These are phyloP conservation scores for Pythium diclinum DNA, from an alignment of 352 stramenopile species.

Conservation along the genomic window DNA sequence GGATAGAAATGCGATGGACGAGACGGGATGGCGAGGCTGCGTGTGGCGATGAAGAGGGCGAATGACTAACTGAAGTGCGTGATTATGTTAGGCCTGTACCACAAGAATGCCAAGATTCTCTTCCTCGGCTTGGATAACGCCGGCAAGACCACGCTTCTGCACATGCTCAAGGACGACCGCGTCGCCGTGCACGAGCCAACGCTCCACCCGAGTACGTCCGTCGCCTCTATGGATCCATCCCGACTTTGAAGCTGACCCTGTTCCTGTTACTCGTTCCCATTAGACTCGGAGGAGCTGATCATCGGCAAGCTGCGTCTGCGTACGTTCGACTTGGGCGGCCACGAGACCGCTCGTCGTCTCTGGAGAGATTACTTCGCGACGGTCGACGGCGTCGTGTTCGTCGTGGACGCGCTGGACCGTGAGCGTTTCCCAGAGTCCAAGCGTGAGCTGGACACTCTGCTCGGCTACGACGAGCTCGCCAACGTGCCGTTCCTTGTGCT, in stretches of 20 bases:
- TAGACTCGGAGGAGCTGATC: slow-evolving; percentile 90
- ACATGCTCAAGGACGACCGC: slow-evolving; percentile 99
- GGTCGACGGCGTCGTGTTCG: slow-evolving; percentile 99
- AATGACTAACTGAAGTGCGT: slow-evolving; percentile 6
- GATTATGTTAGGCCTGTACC: slow-evolving; percentile 94
- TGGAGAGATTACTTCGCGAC: slow-evolving; percentile 99
- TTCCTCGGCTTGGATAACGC: slow-evolving; percentile 99
- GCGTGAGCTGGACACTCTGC: slow-evolving; percentile 96
- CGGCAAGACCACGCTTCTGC: slow-evolving; percentile 99
- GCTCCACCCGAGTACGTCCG: slow-evolving; percentile 90
- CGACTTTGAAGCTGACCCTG: not conserved
- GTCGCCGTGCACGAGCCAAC: slow-evolving; percentile 96
- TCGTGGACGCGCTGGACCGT: slow-evolving; percentile 98
- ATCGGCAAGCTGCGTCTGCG: slow-evolving; percentile 98
- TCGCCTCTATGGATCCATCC: not conserved
- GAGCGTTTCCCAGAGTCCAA: slow-evolving; percentile 99
- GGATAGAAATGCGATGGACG: not conserved
- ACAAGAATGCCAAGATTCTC: slow-evolving; percentile 99
- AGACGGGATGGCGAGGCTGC: not conserved
- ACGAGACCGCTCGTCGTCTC: slow-evolving; percentile 96
- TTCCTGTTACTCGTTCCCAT: not conserved
- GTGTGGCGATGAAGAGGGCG: too few species aligned
- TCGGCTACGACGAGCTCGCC: slow-evolving; percentile 96
- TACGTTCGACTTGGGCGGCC: slow-evolving; percentile 98
- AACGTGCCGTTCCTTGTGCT: slow-evolving; percentile 99